These are phyloP conservation scores for Nannizziopsis arthrosporioides DNA, from an alignment of 2,329 filamentous ascomycete genomes.

Conservation along the genomic window DNA sequence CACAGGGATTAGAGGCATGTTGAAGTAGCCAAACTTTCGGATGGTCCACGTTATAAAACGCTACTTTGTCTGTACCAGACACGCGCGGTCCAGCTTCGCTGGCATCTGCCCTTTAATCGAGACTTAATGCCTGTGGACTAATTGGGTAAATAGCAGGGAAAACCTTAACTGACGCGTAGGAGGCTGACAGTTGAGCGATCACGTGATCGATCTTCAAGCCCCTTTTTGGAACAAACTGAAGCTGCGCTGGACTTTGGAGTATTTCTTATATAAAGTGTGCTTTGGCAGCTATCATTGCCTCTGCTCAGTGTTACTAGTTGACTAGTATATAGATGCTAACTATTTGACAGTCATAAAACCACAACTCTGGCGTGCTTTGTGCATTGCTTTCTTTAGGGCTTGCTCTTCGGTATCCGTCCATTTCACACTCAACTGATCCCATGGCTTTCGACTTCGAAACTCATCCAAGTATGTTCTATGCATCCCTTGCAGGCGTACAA, in stretches of 20 bases:
- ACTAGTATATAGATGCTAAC: slow-evolving; percentile 10
- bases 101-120: too few species aligned
- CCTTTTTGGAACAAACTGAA: too few species aligned
- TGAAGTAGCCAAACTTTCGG: not conserved
- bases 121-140: not conserved
- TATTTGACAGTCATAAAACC: slow-evolving; percentile 50
- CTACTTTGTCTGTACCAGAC: too few species aligned
- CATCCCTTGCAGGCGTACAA: slow-evolving; percentile 45
- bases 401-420: slow-evolving; percentile 56
- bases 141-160: not conserved
- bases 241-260: too few species aligned
- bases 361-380: slow-evolving; percentile 46
- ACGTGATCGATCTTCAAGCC: not conserved
- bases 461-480: slow-evolving; percentile 47
- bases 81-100: too few species aligned
- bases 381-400: slow-evolving; percentile 44
- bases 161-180: not conserved
- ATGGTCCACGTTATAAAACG: not conserved
- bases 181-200: not conserved
- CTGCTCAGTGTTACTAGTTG: too few species aligned
- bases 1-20: slow-evolving; percentile 4
- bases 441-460: slow-evolving; percentile 47
- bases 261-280: too few species aligned
- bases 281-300: too few species aligned
- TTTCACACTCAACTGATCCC: slow-evolving; percentile 50